A percentile compares a stretch with the other conserved stretches of the same genome.
These are phyloP conservation scores for Trichoderma atrobrunneum DNA, from an alignment of 2,329 filamentous ascomycete species.

Conservation along the genomic window DNA sequence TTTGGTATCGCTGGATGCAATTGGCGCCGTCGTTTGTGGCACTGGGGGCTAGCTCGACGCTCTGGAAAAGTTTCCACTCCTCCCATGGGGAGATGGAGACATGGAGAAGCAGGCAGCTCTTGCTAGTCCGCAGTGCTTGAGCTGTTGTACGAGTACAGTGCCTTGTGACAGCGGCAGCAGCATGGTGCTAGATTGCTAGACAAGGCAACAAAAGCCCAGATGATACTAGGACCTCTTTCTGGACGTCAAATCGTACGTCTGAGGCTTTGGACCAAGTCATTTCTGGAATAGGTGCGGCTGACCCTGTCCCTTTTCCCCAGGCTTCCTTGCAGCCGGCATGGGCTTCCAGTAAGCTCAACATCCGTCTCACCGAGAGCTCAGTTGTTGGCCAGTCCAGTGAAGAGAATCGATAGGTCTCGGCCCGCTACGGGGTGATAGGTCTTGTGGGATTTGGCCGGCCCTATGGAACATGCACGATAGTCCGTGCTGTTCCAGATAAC, in stretches of 20 bases:
- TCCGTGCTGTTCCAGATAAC: background rate
- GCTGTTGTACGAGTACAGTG: background rate
- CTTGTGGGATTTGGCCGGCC: background rate
- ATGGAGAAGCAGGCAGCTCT: background rate
- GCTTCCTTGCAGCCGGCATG: constrained; percentile 17
- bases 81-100: background rate
- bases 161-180: background rate
- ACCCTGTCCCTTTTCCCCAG: constrained; percentile 2
- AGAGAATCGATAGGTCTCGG: background rate
- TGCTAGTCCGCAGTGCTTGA: background rate
- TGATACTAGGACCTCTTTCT: background rate
- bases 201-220: background rate
- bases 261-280: background rate
- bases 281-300: background rate
- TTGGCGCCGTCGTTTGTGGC: background rate
- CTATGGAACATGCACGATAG: constrained; percentile 11
- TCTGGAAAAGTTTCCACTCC: background rate
- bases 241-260: background rate
- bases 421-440: background rate
- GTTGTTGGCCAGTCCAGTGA: background rate
- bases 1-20: background rate
- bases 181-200: background rate
- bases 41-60: background rate
- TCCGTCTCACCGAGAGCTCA: constrained; percentile 17
- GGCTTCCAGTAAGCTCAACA: background rate